Evolutionary conservation across 2,329 filamentous ascomycete genomes (phyloP), one percentile per base, ranked within the genome.

Genomic region (Scleromitrula shiraiana): DNA sequence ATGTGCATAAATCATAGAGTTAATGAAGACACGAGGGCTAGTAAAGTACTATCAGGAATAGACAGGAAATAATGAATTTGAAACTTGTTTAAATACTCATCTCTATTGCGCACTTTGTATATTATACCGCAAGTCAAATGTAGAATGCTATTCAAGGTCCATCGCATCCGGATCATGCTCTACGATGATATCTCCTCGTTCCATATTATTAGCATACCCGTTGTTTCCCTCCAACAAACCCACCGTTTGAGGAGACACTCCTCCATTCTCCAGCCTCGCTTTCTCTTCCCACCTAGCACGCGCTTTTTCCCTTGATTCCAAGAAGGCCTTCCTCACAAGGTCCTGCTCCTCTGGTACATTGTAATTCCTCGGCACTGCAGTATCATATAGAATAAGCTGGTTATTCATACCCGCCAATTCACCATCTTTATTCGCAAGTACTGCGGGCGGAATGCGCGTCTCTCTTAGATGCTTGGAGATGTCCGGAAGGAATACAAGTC

Each of bases 311-410:
- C 88, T 76, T 2, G 86, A 80, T 64, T 95, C 90, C 44, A 91
- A 72, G 55, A 96, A 89, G 7, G 88, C 88, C 65, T 83, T 88
- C 51, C 88, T 76, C 53, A 95, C 87, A 53, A 77, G 83, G 64
- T 91, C 84, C 24, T 83, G 75, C 55, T 87, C 82, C 62, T 81
- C 76, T 0, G 88, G 81, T 17, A 95, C 77, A 0, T 80, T 83
- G 55, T 96, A 66, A 14, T 87, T 89, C 40, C 75, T 74, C 6
- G 90, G 89, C 41, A 93, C 80, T 5, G 45, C 45, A 29, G 38
- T 36, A 53, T 75, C 78, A 67, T 97, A 97, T 30, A 97, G 77
- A 14, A 98, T 85, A 53, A 97, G 64, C 77, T 93, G 71, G 79
- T 67, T 46, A 51, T 59, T 62, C 42, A 77, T 79, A 54, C 74